A percentile compares a stretch with the other conserved stretches of the same genome.
Evolutionary conservation across 2,329 filamentous ascomycete species (phyloP).

Genomic region (Hymenoscyphus linearis): DNA sequence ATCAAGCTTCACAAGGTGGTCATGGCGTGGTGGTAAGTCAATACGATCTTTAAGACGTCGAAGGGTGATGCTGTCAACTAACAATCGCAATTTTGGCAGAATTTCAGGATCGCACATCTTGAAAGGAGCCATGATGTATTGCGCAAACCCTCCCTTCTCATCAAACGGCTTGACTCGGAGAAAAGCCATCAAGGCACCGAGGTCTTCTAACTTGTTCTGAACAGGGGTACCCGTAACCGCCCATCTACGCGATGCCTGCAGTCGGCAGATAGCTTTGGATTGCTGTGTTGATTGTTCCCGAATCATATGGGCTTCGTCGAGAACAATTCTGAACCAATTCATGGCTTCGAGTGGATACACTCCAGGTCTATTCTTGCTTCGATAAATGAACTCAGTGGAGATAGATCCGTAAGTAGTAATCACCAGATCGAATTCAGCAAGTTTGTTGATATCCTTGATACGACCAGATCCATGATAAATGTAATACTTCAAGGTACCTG

Average conservation of each 20-base stretch:
- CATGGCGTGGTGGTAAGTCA: conserved; percentile 68
- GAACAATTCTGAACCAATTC: conserved; percentile 88
- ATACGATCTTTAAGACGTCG: conserved; percentile 90
- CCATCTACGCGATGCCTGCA: conserved; percentile 82
- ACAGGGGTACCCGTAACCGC: conserved; percentile 96
- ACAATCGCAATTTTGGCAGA: conserved; percentile 75
- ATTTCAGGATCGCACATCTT: conserved; percentile 81
- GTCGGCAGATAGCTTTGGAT: conserved; percentile 75
- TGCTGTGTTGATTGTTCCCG: conserved; percentile 77
- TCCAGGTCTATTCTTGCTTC: conserved; percentile 55
- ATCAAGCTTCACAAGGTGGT: conserved; percentile 66
- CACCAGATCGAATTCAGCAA: conserved; percentile 74
- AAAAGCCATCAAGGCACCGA: conserved; percentile 82
- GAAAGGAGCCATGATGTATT: conserved; percentile 79
- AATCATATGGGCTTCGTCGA: conserved; percentile 94
- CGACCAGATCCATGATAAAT: conserved; percentile 82
- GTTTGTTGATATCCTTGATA: conserved; percentile 59
- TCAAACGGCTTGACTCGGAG: conserved; percentile 81
- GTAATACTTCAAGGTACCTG: conserved; percentile 62
- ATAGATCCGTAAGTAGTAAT: conserved; percentile 92
- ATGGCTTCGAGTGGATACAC: conserved; percentile 66
- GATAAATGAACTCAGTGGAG: conserved; percentile 67
- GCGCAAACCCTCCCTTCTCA: conserved; percentile 67
- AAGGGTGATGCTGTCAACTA: conserved; percentile 92
- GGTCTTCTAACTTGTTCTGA: conserved; percentile 87